A percentile compares a stretch with the other conserved stretches of the same genome.
Evolutionary conservation across 1,284 basidiomycete genomes (phyloP).

Genomic region (Dichomitus squalens): DNA sequence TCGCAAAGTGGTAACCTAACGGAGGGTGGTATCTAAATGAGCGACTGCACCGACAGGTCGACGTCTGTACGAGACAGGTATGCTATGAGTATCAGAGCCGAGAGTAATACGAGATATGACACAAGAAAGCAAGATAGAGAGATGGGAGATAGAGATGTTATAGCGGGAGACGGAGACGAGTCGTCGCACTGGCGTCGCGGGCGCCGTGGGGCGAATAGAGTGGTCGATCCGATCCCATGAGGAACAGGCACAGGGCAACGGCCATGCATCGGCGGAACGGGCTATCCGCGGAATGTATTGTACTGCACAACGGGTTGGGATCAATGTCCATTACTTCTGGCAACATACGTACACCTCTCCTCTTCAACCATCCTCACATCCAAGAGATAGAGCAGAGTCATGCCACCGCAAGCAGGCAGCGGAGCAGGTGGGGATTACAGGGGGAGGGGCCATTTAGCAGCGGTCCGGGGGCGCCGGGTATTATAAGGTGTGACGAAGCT

Average conservation of each 20-base stretch:
- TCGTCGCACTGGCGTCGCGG: no score
- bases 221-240: no score
- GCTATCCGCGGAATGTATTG: background rate
- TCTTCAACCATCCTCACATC: background rate
- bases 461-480: background rate
- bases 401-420: background rate
- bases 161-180: background rate
- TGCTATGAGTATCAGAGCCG: background rate
- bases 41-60: constrained; percentile 11
- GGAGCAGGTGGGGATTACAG: background rate
- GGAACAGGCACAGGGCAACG: no score
- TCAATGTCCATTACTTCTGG: constrained; percentile 1
- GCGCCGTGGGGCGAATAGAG: background rate
- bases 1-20: constrained; percentile 9
- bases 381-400: background rate
- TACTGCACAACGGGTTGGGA: constrained; percentile 4
- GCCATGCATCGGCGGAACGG: no score
- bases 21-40: constrained; percentile 3
- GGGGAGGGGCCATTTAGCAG: background rate
- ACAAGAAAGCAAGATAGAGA: background rate
- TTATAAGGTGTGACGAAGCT: constrained; percentile 1
- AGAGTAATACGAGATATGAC: background rate
- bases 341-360: constrained; percentile 1
- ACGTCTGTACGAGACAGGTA: constrained; percentile 6
- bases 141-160: background rate